Conservation (phyloP, 306 rosid species). For the Potentilla sterilis region DNA sequence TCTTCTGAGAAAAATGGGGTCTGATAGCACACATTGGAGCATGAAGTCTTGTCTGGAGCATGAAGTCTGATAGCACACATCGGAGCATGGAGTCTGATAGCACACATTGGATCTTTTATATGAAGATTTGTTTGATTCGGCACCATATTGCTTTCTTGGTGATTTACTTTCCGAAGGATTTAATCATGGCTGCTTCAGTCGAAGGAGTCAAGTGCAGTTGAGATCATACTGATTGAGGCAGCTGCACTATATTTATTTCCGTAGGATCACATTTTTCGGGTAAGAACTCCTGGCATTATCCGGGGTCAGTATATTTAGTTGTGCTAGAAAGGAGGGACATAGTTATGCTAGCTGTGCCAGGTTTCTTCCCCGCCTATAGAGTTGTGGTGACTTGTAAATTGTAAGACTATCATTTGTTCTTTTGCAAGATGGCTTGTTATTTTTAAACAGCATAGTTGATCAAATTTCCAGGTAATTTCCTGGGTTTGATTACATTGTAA, state of each 20-base stretch:
- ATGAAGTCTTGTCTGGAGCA: neutral
- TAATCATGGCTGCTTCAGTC: conserved; percentile 32
- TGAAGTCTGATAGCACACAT: neutral
- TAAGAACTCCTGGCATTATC: conserved; percentile 30
- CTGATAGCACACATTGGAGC: conserved; percentile 15
- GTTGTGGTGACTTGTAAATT: conserved; percentile 50
- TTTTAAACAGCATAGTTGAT: conserved; percentile 13
- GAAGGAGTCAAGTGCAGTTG: conserved; percentile 21
- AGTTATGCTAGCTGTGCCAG: conserved; percentile 26
- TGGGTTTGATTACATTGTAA: conserved; percentile 8
- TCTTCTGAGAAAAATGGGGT: conserved; percentile 63
- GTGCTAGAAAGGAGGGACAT: conserved; percentile 16
- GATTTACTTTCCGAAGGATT: conserved; percentile 27
- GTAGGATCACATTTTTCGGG: conserved; percentile 38
- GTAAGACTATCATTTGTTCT: conserved; percentile 8
- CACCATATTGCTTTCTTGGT: conserved; percentile 31
- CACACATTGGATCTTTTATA: conserved; percentile 7
- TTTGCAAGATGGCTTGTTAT: conserved; percentile 4
- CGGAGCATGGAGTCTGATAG: conserved; percentile 36
- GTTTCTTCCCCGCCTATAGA: conserved; percentile 30
- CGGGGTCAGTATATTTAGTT: conserved; percentile 20
- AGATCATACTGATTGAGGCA: conserved; percentile 21
- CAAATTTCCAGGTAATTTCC: neutral
- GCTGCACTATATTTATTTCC: conserved; percentile 21
- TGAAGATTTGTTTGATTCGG: conserved; percentile 29